These are phyloP conservation scores for Pichia exigua DNA, from an alignment of 805 yeast genomes.

Conservation along the genomic window DNA sequence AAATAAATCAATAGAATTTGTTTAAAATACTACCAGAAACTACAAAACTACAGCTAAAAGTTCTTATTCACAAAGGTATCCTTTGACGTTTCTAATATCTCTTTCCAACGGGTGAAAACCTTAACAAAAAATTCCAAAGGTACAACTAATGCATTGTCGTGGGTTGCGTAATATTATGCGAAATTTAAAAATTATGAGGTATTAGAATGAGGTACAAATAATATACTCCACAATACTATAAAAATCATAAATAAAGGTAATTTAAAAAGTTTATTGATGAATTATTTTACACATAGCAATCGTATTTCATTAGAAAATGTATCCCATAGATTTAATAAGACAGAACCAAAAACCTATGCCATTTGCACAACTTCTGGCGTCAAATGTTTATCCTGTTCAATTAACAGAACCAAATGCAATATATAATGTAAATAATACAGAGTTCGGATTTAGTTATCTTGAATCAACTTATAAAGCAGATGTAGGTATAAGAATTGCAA, in stretches of 20 bases:
- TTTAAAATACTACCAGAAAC: no score
- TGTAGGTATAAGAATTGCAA: constrained; percentile 26
- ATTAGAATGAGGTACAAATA: no score
- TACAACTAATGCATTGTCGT: neutral
- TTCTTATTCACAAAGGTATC: no score
- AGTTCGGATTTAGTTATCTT: constrained; percentile 26
- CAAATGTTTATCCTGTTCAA: constrained; percentile 27
- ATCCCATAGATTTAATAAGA: constrained; percentile 26
- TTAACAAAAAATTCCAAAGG: no score
- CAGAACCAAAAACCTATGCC: constrained; percentile 21
- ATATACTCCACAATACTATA: neutral
- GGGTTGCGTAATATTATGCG: neutral
- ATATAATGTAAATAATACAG: constrained; percentile 22
- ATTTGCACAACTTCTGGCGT: constrained; percentile 23
- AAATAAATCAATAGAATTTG: no score
- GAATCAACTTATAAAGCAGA: constrained; percentile 28
- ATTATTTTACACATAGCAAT: neutral
- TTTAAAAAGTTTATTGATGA: neutral
- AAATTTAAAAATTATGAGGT: no score
- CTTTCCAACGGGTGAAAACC: no score
- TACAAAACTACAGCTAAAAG: no score
- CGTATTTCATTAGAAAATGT: constrained; percentile 18
- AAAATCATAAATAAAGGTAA: neutral
- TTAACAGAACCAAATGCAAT: constrained; percentile 29
- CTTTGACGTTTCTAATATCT: no score